Base-by-base conservation (phyloP, 306 rosid genomes). In the Notholithocarpus densiflorus region DNA sequence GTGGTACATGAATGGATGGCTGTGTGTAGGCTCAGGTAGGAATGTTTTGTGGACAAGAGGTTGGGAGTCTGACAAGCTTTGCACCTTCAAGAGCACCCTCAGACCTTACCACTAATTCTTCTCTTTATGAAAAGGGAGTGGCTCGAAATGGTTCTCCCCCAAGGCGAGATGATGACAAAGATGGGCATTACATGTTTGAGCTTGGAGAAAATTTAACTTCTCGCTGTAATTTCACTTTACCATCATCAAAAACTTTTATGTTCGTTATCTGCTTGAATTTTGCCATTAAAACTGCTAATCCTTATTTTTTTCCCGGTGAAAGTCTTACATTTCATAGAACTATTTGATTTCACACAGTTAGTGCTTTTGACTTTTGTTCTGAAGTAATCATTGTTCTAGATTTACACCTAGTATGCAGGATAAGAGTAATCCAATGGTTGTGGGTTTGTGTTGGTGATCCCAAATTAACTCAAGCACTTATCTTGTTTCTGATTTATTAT, bases 1-100 rank as follows among this genome's bases (percentile, higher is more conserved):
- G 90, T 83, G 84, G 97, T 89, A 61, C 87, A 86, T 92, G 89
- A 86, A 91, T 91, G 93, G 89, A 90, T 93, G 92, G 91, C 83
- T 92, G 88, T 95, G 92, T 95, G 98, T 95, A 93, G 98, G 99
- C 93, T 86, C 99, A 95, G 99, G 97, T 95, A 91, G 98, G 94
- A 91, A 89, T 95, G 85, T 93, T 90, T 90, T 95, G 83, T 91
- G 98, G 90, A 86, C 99, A 89, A 95, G 97, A 95, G 81, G 75
- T 93, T 91, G 98, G 92, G 81, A 90, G 76, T 91, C 74, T 95
- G 81, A 56, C 97, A 77, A 89, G 97, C 97, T 90, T 84, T 91
- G 93, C 94, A 84, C 82, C 91, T 82, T 77, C 97, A 82, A 85
- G 85, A 81, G 92, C 91, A 78, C 87, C 92, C 60, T 79, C 95